Base-by-base conservation (phyloP, 2,329 filamentous ascomycete genomes). In the Penicillium sp. region DNA sequence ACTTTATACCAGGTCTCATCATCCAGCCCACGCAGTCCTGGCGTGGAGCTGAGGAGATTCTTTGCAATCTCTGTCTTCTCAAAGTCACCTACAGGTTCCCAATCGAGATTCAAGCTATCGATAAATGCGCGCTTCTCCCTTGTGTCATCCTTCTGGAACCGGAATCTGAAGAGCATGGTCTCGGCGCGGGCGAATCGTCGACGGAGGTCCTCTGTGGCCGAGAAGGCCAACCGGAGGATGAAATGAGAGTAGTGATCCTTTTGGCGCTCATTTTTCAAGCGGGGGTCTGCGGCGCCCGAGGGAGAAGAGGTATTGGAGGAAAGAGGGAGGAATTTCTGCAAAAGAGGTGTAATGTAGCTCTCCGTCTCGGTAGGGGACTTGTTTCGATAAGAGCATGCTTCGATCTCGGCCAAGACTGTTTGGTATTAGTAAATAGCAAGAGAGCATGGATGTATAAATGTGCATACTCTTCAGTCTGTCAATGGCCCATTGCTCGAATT, bases 401-500 rank as follows among this genome's bases (percentile, higher is more conserved):
- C 94, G 53, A 99, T 68, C 60, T 78, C 72, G 48, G 74, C 75
- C 53, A 77, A 66, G 34, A 75, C 72, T 76, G 43, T 47, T 47
- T 44, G 8, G 11, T 16, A 24, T 59, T 52, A 65, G 58, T 38
- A 35, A 14, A 18, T 10, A 31, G 14, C 5, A 31, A 31, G 22
- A 9, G 2, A 24, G 13, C 1, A 13, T 16, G 32, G 4, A 31
- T 3, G 6, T 13, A 22, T 2, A 24, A 16, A n/a, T 31, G 16
- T 9, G 51, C 78, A 53, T 78, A 91, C 91, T 84, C 77, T 91
- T 88, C 63, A 99, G 75, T 55, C 94, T 83, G 68, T 96, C 90
- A 69, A 99, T 97, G 11, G 92, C 94, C 94, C 94, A 99, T 82
- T 96, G 92, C 73, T 99, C 94, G 69, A 99, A 99, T 72, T 99